A percentile compares a stretch with the other conserved stretches of the same genome.
These are phyloP conservation scores for Perilla frutescens DNA, from an alignment of 257 asterid genomes.

Conservation along the genomic window DNA sequence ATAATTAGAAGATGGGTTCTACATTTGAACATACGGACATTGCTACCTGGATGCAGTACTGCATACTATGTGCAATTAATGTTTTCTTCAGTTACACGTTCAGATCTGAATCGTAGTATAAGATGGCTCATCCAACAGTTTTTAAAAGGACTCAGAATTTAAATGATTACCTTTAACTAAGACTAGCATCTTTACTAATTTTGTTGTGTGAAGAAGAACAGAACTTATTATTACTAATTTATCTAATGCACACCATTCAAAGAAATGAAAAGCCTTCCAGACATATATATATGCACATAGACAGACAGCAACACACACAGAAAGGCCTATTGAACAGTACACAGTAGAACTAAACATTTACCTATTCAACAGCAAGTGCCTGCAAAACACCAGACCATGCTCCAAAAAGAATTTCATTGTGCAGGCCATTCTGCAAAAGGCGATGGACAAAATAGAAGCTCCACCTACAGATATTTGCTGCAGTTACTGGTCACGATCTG, in stretches of 20 bases:
- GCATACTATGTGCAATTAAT: neutral
- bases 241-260: neutral
- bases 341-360: neutral
- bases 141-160: neutral
- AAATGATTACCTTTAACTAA: neutral
- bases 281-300: conserved; percentile 16
- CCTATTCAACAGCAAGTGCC: conserved; percentile 77
- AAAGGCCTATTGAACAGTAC: conserved; percentile 59
- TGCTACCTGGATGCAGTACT: neutral
- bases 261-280: neutral
- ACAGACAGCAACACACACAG: conserved; percentile 21
- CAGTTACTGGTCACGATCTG: conserved; percentile 57
- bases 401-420: conserved; percentile 63
- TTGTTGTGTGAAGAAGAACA: neutral
- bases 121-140: neutral
- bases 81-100: neutral
- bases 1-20: neutral
- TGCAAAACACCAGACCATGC: conserved; percentile 72
- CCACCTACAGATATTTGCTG: conserved; percentile 51
- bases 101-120: neutral
- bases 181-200: conserved; percentile 1
- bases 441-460: conserved; percentile 64
- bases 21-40: neutral
- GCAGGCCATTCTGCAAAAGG: conserved; percentile 59
- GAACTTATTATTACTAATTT: neutral